These are phyloP conservation scores for Fusarium sp. DNA, from an alignment of 2,329 filamentous ascomycete species.

Conservation along the genomic window DNA sequence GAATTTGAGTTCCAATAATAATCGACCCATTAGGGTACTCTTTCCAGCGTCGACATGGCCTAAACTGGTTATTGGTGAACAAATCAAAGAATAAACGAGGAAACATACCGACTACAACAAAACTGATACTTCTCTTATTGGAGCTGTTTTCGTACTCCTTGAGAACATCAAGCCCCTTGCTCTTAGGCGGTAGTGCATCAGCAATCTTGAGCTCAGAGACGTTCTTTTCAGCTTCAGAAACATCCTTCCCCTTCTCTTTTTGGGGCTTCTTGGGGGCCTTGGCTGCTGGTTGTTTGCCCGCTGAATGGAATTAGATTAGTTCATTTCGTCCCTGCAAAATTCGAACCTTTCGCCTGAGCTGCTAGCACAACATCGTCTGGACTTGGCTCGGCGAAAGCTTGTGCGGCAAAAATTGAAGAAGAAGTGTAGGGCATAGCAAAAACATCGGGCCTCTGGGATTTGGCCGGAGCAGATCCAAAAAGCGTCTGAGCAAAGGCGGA, in stretches of 20 bases:
- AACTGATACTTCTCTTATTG: constrained; percentile 85
- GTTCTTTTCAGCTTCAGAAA: constrained; percentile 43
- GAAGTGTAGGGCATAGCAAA: constrained; percentile 64
- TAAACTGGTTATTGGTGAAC: constrained; percentile 52
- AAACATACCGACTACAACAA: constrained; percentile 86
- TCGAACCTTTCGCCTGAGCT: constrained; percentile 91
- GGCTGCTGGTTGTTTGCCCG: constrained; percentile 62
- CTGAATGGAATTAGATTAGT: constrained; percentile 66
- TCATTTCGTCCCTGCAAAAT: constrained; percentile 62
- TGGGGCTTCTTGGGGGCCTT: constrained; percentile 56
- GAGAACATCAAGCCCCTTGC: constrained; percentile 86
- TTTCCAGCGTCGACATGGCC: constrained; percentile 98
- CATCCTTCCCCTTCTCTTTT: constrained; percentile 56
- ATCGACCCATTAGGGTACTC: constrained; percentile 95
- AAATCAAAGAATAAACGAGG: neutral
- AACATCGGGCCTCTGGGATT: constrained; percentile 48
- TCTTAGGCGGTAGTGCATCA: constrained; percentile 69
- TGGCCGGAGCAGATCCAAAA: constrained; percentile 57
- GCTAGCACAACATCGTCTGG: constrained; percentile 90
- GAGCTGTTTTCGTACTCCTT: constrained; percentile 81
- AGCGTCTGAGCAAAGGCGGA: constrained; percentile 69
- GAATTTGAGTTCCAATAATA: constrained; percentile 88
- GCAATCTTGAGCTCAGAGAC: constrained; percentile 57
- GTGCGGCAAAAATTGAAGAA: constrained; percentile 62
- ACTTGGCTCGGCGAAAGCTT: constrained; percentile 85